phyloP scores from a whole-genome alignment of 306 rosid species.

The Styphnolobium japonicum region DNA sequence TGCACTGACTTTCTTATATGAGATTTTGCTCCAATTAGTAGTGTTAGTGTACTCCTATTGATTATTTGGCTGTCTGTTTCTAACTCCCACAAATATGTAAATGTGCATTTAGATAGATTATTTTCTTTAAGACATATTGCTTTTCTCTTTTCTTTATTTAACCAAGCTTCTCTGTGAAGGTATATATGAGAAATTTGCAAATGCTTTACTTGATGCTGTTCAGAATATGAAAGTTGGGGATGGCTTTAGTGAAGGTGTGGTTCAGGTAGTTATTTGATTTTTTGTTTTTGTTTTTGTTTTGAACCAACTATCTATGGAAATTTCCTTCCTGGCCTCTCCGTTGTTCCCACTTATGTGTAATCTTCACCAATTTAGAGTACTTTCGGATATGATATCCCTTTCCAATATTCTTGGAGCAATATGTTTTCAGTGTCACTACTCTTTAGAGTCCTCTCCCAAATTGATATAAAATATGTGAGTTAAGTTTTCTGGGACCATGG shows the following conservation, averaged over 20 bases:
- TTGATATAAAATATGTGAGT: conserved; percentile 13
- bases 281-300: conserved; percentile 3
- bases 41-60: conserved; percentile 4
- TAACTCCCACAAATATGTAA: neutral
- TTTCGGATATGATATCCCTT: conserved; percentile 14
- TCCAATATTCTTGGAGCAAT: neutral
- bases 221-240: conserved; percentile 86
- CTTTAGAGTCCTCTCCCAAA: neutral
- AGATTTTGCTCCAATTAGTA: neutral
- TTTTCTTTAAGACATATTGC: neutral
- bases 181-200: conserved; percentile 78
- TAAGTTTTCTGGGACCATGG: neutral
- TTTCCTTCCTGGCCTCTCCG: conserved; percentile 9
- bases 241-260: conserved; percentile 87
- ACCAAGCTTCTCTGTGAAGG: conserved; percentile 46
- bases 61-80: conserved; percentile 10
- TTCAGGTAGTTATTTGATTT: conserved; percentile 53
- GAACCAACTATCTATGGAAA: conserved; percentile 13
- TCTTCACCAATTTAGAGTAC: neutral
- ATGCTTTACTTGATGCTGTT: conserved; percentile 71
- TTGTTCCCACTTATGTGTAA: neutral
- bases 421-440: conserved; percentile 2
- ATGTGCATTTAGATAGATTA: conserved; percentile 16
- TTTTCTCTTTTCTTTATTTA: neutral
- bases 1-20: neutral